These are phyloP conservation scores for Ulota crispa DNA, from an alignment of 225 moss, liverwort and hornwort species.

Conservation along the genomic window DNA sequence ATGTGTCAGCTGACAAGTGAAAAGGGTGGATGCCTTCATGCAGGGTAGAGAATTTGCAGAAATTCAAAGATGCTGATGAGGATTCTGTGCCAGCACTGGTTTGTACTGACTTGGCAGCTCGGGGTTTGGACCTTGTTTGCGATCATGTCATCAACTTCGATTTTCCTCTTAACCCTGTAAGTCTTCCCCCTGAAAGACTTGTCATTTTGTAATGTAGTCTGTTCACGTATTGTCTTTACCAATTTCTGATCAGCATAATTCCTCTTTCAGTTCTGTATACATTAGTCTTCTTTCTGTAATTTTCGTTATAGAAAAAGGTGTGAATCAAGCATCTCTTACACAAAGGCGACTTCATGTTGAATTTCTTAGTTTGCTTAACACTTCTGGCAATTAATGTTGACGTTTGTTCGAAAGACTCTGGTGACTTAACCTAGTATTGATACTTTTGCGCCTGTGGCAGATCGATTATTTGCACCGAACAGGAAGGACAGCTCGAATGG, in stretches of 20 bases:
- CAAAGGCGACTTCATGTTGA: not conserved
- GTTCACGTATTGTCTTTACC: too few species aligned
- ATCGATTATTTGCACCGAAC: conserved; percentile 98
- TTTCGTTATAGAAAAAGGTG: not conserved
- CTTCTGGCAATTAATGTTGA: not conserved
- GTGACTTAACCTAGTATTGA: not conserved
- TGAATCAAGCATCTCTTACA: not conserved
- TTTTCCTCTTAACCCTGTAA: conserved; percentile 96
- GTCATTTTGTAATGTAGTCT: not conserved
- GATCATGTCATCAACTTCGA: conserved; percentile 99
- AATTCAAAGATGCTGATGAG: conserved; percentile 66
- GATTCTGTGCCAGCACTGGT: conserved; percentile 76
- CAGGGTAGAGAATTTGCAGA: conserved; percentile 91
- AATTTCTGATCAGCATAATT: not conserved
- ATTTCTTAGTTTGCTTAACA: not conserved
- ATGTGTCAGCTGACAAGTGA: conserved; percentile 17
- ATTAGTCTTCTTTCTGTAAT: not conserved
- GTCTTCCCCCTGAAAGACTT: conserved; percentile 6
- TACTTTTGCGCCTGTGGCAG: conserved; percentile 43
- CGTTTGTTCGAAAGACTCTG: not conserved
- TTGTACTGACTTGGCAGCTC: conserved; percentile 95
- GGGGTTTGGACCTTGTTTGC: conserved; percentile 95
- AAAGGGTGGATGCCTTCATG: conserved; percentile 21
- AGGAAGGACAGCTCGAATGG: conserved; percentile 98
- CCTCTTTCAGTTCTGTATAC: not conserved